Evolutionary conservation across 176 grass and related monocot genomes (phyloP), one percentile per base, ranked within the genome.

Genomic region (Oryza meyeriana): DNA sequence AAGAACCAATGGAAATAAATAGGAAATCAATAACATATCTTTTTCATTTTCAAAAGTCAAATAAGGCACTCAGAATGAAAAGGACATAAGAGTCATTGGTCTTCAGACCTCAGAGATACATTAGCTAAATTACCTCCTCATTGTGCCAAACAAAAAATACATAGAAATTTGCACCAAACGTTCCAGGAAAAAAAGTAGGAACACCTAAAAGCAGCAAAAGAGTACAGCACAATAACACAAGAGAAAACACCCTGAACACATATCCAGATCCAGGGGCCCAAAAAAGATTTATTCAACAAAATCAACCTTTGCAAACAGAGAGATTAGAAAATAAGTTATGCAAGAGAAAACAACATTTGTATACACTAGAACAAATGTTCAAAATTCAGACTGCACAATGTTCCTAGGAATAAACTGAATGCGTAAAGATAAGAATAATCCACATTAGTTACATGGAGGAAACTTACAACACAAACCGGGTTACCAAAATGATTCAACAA

Each of bases 41-140:
- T 6, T 7, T 55, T 8, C 50, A 55, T 55, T 55, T 44, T 13
- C 0, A 62, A 34, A n/a, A 64, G 22, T n/a, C 0, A 64, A 65
- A 12, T 27, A 68, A 34, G 69, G 69, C 61, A 75, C 77, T 81
- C 78, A 75, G 61, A 81, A 87, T 87, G 78, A 81, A 87, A 87
- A 87, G 85, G 78, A 76, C 85, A 80, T 68, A 58, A 42, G 69
- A 44, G 3, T 81, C 85, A 81, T 29, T 24, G 59, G 42, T 44
- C 61, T 33, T 81, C 6, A 12, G 41, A 63, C 62, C 85, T 87
- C 85, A 44, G 26, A 80, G 42, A 87, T 80, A 75, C 78, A 87
- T 87, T 87, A 87, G 84, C 77, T 57, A 81, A 74, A 77, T 26
- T 45, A 22, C 25, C 4, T 81, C 85, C 44, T 81, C 85, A 81